These are phyloP conservation scores for Fraxinus nigra DNA, from an alignment of 305 asterid genomes.

Conservation along the genomic window DNA sequence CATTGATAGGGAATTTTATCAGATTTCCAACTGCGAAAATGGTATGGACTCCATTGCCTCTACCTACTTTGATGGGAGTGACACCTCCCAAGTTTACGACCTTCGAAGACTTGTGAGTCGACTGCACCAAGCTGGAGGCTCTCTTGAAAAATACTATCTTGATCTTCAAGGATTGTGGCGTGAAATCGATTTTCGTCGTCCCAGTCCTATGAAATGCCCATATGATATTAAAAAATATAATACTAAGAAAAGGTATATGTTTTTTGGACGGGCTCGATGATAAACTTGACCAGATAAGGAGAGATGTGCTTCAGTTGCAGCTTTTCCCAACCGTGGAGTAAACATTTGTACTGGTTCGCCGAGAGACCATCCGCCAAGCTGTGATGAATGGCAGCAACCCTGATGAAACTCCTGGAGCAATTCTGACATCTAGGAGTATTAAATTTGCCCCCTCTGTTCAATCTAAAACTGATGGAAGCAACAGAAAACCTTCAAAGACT, in stretches of 20 bases:
- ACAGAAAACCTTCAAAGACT: neutral
- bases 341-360: neutral
- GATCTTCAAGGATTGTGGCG: neutral
- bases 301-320: neutral
- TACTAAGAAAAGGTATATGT: neutral
- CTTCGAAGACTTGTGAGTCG: neutral
- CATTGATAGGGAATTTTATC: neutral
- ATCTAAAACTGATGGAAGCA: neutral
- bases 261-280: neutral
- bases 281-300: neutral
- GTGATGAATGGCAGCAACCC: neutral
- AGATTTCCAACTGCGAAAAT: neutral
- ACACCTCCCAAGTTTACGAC: neutral
- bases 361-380: neutral
- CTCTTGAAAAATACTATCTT: neutral
- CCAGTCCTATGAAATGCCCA: neutral
- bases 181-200: neutral
- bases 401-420: neutral
- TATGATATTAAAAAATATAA: neutral
- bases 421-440: neutral
- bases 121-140: neutral
- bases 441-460: neutral
- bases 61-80: constrained; percentile 3
- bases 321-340: neutral
- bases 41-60: neutral